A percentile compares a stretch with the other conserved stretches of the same genome.
Evolutionary conservation across 2,329 filamentous ascomycete genomes (phyloP).

Genomic region (Pestalotiopsis sp.): DNA sequence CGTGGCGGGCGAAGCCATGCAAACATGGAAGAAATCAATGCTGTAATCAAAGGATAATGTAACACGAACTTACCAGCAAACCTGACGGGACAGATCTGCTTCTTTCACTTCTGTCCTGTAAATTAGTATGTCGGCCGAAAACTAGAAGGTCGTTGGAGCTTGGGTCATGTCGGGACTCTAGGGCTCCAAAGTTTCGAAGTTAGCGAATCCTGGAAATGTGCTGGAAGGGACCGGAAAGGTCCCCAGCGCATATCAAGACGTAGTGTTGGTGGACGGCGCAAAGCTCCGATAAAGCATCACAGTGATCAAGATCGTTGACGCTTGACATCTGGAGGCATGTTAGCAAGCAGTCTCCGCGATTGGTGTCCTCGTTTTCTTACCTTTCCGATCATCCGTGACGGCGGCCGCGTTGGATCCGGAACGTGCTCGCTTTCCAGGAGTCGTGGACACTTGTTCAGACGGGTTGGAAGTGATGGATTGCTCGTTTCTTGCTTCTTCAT

Average conservation of each 20-base stretch:
- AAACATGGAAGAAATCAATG: neutral
- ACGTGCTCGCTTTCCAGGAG: slow-evolving; percentile 28
- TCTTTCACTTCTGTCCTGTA: neutral
- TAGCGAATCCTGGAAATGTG: neutral
- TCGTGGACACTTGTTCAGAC: slow-evolving; percentile 35
- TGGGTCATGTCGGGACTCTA: neutral
- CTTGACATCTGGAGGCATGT: slow-evolving; percentile 45
- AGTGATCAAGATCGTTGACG: slow-evolving; percentile 46
- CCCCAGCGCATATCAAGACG: neutral
- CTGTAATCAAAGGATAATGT: neutral
- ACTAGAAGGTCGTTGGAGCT: neutral
- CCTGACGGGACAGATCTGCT: neutral
- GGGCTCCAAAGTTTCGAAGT: neutral
- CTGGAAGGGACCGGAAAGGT: neutral
- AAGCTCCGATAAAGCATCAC: neutral
- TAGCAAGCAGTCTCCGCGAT: slow-evolving; percentile 21
- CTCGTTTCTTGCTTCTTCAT: slow-evolving; percentile 25
- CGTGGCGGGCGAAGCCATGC: neutral
- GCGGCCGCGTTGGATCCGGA: slow-evolving; percentile 27
- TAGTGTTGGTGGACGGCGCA: neutral
- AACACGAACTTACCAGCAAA: slow-evolving; percentile 5
- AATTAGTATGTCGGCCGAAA: neutral
- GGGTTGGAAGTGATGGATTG: slow-evolving; percentile 18
- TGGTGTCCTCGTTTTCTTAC: slow-evolving; percentile 20
- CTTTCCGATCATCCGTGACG: slow-evolving; percentile 26